phyloP scores from a whole-genome alignment of 2,329 filamentous ascomycete genomes.

The Aureobasidium sp. region DNA sequence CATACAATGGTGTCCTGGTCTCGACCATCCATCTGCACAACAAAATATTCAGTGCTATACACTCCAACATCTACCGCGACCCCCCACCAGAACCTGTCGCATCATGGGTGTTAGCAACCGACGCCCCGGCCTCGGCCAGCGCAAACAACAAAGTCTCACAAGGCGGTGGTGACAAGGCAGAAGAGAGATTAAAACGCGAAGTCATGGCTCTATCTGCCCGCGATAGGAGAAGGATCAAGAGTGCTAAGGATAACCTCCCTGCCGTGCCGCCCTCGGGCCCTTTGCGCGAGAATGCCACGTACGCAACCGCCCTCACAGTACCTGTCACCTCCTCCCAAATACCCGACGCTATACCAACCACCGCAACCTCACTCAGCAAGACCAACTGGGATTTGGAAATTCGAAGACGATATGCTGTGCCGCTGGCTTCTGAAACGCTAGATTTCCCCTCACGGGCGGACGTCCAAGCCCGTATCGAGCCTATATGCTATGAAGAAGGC shows the following conservation, averaged over 20 bases:
- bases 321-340: slow-evolving; percentile 2
- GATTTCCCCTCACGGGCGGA: slow-evolving; percentile 54
- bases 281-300: slow-evolving; percentile 4
- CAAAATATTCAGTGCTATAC: slow-evolving; percentile 50
- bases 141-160: slow-evolving; percentile 17
- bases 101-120: slow-evolving; percentile 58
- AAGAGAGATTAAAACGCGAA: slow-evolving; percentile 56
- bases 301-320: slow-evolving; percentile 12
- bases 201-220: slow-evolving; percentile 54
- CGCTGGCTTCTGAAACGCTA: slow-evolving; percentile 52
- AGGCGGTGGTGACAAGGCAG: slow-evolving; percentile 50
- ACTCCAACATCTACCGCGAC: slow-evolving; percentile 52
- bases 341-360: slow-evolving; percentile 9
- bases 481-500: slow-evolving; percentile 58
- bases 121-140: slow-evolving; percentile 64
- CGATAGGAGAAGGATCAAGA: slow-evolving; percentile 46
- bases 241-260: slow-evolving; percentile 20
- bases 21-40: slow-evolving; percentile 49
- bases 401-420: slow-evolving; percentile 54
- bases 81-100: slow-evolving; percentile 52
- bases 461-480: slow-evolving; percentile 52
- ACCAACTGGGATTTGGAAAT: slow-evolving; percentile 57
- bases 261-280: neutral
- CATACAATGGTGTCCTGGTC: slow-evolving; percentile 28
- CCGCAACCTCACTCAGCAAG: slow-evolving; percentile 21